These are phyloP conservation scores for Ceratobasidium sp. DNA, from an alignment of 1,284 basidiomycete genomes.

Conservation along the genomic window DNA sequence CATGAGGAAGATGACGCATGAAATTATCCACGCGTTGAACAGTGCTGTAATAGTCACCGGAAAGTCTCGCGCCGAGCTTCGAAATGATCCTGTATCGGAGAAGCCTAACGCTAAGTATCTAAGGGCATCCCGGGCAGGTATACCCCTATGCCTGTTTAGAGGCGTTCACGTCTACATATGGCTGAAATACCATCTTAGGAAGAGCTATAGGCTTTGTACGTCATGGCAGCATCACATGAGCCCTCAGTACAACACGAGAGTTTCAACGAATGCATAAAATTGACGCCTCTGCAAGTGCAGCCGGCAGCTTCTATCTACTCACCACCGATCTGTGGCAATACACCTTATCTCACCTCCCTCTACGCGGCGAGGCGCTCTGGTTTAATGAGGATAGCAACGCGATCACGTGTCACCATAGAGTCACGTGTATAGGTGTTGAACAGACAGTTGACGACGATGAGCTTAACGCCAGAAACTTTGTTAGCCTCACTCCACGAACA, in stretches of 20 bases:
- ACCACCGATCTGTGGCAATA: not conserved
- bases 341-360: not conserved
- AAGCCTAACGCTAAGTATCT: too few species aligned
- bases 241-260: too few species aligned
- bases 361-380: not conserved
- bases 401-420: slow-evolving; percentile 18
- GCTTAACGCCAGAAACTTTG: slow-evolving; percentile 56
- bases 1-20: not conserved
- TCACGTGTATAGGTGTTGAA: slow-evolving; percentile 27
- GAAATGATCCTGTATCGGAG: too few species aligned
- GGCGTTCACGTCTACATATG: too few species aligned
- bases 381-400: slow-evolving; percentile 3
- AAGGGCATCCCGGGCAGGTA: too few species aligned
- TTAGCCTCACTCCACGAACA: slow-evolving; percentile 80
- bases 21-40: not conserved
- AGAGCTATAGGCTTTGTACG: too few species aligned
- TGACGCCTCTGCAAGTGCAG: too few species aligned
- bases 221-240: too few species aligned
- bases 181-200: too few species aligned
- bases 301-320: not conserved
- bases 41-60: slow-evolving; percentile 2
- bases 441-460: slow-evolving; percentile 23
- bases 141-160: too few species aligned
- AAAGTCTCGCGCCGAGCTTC: too few species aligned
- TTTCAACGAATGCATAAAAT: too few species aligned